Evolutionary conservation across 2,329 filamentous ascomycete species (phyloP), one percentile per base, ranked within the genome.

Genomic region (Paracoccidioides lutzii): DNA sequence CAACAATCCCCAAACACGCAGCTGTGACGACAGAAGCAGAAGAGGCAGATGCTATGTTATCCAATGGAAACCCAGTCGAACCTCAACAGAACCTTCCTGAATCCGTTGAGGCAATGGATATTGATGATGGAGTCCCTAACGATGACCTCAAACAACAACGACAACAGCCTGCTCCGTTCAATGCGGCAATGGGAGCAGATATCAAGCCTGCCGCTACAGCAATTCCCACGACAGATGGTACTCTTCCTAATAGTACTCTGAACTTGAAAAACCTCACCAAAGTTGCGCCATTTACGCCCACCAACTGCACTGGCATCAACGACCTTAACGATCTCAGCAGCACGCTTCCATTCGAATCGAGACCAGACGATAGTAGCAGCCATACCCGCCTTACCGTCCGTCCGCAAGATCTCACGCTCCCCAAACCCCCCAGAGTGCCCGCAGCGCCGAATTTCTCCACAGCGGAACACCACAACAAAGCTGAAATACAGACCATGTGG

Each of bases 291-390:
- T 76, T 81, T 51, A 67, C 72, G 1, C 66, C 68, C 44, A 66
- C 74, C 5, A 72, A 74, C 46, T 73, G 67, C 50, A 65, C 65
- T 15, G 79, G 80, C 7, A 73, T 83, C 15, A 70, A 75, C 30
- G 76, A 77, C 54, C 64, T 84, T 28, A 72, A 75, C 33, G 78
- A 81, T 55, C 69, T 85, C 42, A 72, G 70, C 43, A 71, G 73
- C 7, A 77, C 72, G 1, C 71, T 85, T 2, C 82, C 82, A 3
- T 84, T 84, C 63, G 67, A 78, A 57, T 84, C 81, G 1, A 73
- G 76, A 43, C 64, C 81, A 3, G 73, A 75, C 28, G 57, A 58
- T 5, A 58, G 55, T 7, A 54, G 60, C 4, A 54, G 60, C 4
- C 70, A 71, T 33, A 54, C 60, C 60, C 56, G 70, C 63, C 59